A percentile compares a stretch with the other conserved stretches of the same genome.
Conservation (phyloP, 208 protist species). For the Kentomonas sorsogonicus region DNA sequence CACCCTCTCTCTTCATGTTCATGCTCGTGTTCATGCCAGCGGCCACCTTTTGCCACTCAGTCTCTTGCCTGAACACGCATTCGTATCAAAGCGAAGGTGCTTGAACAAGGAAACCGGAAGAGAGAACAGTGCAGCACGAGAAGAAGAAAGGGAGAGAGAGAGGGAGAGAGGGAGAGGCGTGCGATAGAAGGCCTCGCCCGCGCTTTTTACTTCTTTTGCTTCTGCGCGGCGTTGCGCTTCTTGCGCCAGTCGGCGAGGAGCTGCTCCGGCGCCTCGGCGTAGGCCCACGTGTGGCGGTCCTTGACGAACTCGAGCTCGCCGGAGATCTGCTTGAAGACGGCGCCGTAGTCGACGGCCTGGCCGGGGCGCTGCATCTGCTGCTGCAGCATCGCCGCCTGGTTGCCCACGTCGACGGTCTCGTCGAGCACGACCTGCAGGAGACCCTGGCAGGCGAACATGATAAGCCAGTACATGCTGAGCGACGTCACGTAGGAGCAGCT, state of each 20-base stretch:
- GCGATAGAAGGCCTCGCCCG: not conserved
- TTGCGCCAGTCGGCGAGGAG: slow-evolving; percentile 57
- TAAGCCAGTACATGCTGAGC: slow-evolving; percentile 94
- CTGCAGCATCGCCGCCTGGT: slow-evolving; percentile 37
- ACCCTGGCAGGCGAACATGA: slow-evolving; percentile 92
- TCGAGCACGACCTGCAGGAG: slow-evolving; percentile 91
- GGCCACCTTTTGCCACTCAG: too few relatives aligned
- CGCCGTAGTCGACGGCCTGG: slow-evolving; percentile 68
- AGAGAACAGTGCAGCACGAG: not conserved
- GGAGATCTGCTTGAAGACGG: slow-evolving; percentile 74
- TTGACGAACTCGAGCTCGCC: slow-evolving; percentile 70
- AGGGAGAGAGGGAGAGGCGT: slow-evolving; percentile 3
- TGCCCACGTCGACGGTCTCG: slow-evolving; percentile 43
- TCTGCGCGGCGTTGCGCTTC: slow-evolving; percentile 3
- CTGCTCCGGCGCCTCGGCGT: slow-evolving; percentile 51
- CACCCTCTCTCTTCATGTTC: too few relatives aligned
- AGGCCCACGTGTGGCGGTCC: slow-evolving; percentile 65
- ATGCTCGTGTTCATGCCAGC: too few relatives aligned
- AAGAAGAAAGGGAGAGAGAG: not conserved
- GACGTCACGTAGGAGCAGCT: slow-evolving; percentile 95
- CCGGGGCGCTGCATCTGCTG: slow-evolving; percentile 47
- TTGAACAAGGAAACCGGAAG: not conserved
- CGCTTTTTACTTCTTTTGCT: slow-evolving; percentile 1
- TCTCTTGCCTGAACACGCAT: too few relatives aligned
- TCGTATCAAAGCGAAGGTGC: too few relatives aligned